These are phyloP conservation scores for Penicillium palitans DNA, from an alignment of 2,329 filamentous ascomycete genomes.

Conservation along the genomic window DNA sequence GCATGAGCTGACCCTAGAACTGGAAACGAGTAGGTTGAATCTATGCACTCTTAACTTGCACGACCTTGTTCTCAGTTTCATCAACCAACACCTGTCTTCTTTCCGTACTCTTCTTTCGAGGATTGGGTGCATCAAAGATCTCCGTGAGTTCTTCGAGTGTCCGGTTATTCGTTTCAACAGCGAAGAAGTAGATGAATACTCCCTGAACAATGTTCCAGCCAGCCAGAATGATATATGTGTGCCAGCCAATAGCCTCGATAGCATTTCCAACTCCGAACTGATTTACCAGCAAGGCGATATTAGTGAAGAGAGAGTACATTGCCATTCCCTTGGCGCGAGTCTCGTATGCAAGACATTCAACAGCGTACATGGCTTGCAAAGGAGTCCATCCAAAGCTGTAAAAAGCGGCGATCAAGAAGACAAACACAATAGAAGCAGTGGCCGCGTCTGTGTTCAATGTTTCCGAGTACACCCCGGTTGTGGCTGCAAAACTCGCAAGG, in stretches of 20 bases:
- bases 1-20: background rate
- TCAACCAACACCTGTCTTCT: constrained; percentile 40
- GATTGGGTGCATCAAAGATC: constrained; percentile 42
- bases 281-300: constrained; percentile 49
- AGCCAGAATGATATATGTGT: constrained; percentile 55
- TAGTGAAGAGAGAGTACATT: constrained; percentile 48
- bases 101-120: constrained; percentile 34
- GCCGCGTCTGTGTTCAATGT: constrained; percentile 44
- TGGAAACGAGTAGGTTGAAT: background rate
- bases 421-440: constrained; percentile 45
- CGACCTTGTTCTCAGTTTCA: background rate
- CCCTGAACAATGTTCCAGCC: constrained; percentile 33
- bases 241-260: constrained; percentile 54
- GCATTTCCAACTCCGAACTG: constrained; percentile 51
- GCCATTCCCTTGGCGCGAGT: constrained; percentile 59
- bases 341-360: constrained; percentile 57
- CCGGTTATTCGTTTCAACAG: constrained; percentile 36
- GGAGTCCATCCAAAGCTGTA: constrained; percentile 53
- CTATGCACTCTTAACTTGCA: background rate
- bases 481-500: constrained; percentile 3
- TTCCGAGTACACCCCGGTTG: constrained; percentile 6
- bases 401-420: constrained; percentile 53
- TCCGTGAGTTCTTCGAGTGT: constrained; percentile 37
- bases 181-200: constrained; percentile 34
- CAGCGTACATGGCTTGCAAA: constrained; percentile 52